phyloP scores from a whole-genome alignment of 2,329 filamentous ascomycete genomes.

The Pseudogymnoascus sp. region DNA sequence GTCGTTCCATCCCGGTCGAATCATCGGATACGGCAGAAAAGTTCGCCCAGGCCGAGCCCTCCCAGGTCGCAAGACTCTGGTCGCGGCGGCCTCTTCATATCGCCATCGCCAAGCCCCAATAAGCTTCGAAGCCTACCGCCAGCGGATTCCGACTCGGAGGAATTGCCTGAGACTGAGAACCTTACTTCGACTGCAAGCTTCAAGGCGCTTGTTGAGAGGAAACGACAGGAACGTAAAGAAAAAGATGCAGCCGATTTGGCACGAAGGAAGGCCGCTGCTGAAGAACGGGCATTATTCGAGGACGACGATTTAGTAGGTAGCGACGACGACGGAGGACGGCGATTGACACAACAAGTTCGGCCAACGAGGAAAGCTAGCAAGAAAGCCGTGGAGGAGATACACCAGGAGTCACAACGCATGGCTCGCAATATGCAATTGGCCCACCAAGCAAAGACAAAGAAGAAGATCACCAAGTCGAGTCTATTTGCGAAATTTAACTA shows the following conservation, averaged over 20 bases:
- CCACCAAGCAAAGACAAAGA: constrained; percentile 83
- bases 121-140: constrained; percentile 10
- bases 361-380: constrained; percentile 83
- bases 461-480: constrained; percentile 77
- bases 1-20: constrained; percentile 37
- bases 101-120: constrained; percentile 8
- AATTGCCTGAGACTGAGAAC: constrained; percentile 18
- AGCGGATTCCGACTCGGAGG: constrained; percentile 18
- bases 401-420: constrained; percentile 86
- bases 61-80: constrained; percentile 13
- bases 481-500: constrained; percentile 82
- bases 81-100: constrained; percentile 10
- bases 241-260: constrained; percentile 52
- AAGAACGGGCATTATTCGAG: constrained; percentile 42
- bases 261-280: constrained; percentile 32
- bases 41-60: constrained; percentile 40
- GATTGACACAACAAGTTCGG: constrained; percentile 60
- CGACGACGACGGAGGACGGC: constrained; percentile 56
- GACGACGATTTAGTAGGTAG: constrained; percentile 50
- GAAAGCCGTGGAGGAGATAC: constrained; percentile 91
- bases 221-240: constrained; percentile 62
- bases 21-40: constrained; percentile 29
- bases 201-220: constrained; percentile 63
- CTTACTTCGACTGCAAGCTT: constrained; percentile 43
- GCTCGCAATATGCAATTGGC: constrained; percentile 83